Percentiles rank a stretch among this genome's conserved stretches.
phyloP scores from a whole-genome alignment of 1,139 yeast species.

The Suhomyces anneliseae region DNA sequence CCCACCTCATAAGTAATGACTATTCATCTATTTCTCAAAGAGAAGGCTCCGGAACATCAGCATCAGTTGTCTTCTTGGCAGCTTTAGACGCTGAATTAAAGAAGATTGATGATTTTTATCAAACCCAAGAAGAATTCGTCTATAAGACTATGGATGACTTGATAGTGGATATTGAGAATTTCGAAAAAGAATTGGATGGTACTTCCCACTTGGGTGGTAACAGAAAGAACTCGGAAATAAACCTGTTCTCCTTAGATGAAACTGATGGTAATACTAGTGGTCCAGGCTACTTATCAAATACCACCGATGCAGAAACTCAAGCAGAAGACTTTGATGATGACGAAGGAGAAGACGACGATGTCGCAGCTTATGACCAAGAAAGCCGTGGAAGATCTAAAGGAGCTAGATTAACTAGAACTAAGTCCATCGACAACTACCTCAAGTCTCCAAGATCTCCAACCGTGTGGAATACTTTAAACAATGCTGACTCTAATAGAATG shows the following conservation, averaged over 20 bases:
- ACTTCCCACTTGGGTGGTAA: conserved; percentile 3
- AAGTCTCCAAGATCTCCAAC: conserved; percentile 40
- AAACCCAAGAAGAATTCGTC: conserved; percentile 49
- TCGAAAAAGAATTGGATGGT: conserved; percentile 34
- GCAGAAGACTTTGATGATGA: conserved; percentile 32
- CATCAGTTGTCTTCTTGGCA: conserved; percentile 45
- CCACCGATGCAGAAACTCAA: conserved; percentile 36
- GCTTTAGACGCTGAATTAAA: conserved; percentile 56
- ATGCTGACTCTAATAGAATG: conserved; percentile 17
- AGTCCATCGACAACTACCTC: conserved; percentile 39
- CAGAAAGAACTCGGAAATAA: conserved; percentile 9
- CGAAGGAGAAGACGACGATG: conserved; percentile 22
- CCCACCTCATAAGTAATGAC: conserved; percentile 27
- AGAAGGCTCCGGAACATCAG: conserved; percentile 19
- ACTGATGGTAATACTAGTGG: conserved; percentile 17
- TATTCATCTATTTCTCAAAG: conserved; percentile 24
- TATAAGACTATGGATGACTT: conserved; percentile 52
- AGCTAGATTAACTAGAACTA: conserved; percentile 22
- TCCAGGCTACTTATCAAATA: conserved; percentile 18
- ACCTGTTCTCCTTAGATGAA: conserved; percentile 10
- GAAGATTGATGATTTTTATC: conserved; percentile 62
- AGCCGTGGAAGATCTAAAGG: conserved; percentile 7
- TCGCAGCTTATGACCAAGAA: conserved; percentile 2
- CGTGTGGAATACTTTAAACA: conserved; percentile 34
- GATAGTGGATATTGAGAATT: conserved; percentile 49